Base-by-base conservation (phyloP, 2,329 filamentous ascomycete species). In the Neonectria coccinea region DNA sequence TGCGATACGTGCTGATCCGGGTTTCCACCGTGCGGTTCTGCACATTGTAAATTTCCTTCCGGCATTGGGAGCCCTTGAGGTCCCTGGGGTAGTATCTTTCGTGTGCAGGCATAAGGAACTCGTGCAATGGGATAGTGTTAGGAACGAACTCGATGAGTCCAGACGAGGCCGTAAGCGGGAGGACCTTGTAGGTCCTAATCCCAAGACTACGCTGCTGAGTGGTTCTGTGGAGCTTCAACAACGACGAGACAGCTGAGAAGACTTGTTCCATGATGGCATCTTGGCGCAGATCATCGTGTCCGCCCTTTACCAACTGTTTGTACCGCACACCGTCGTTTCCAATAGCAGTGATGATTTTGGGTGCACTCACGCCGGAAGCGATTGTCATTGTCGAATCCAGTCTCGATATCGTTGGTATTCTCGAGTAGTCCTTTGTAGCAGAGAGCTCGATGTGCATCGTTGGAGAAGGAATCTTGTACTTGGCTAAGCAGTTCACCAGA, bases 201-300 rank as follows among this genome's bases (percentile, higher is more conserved):
- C 91, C 92, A 11, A 99, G 84, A 68, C 92, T 92, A 6, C 96
- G 91, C 75, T 97, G 94, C 42, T 94, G 91, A 2, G 96, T 97
- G 12, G 90, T 87, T 59, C 93, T 90, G 77, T 98, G 94, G 53
- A 92, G 90, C 76, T 92, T 92, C 27, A 99, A 84, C 22, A 99
- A 87, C 56, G 92, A 92, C 62, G 94, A 98, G 22, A 97, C 96
- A 79, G 97, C 94, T 63, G 94, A 93, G 77, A 99, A 99, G 1
- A 99, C 96, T 79, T 99, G 96, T 79, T 99, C 97, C 97, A 99
- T 99, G 83, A 89, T 99, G 48, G 95, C 93, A 75, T 99, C 96
- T 81, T 99, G 96, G 9, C 97, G 92, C 12, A 99, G 86, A 76
- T 99, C 95, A 77, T 99, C 96, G 75, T 95, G 95, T 18, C 96